These are phyloP conservation scores for Grosmannia huntii DNA, from an alignment of 2,329 filamentous ascomycete species.

Conservation along the genomic window DNA sequence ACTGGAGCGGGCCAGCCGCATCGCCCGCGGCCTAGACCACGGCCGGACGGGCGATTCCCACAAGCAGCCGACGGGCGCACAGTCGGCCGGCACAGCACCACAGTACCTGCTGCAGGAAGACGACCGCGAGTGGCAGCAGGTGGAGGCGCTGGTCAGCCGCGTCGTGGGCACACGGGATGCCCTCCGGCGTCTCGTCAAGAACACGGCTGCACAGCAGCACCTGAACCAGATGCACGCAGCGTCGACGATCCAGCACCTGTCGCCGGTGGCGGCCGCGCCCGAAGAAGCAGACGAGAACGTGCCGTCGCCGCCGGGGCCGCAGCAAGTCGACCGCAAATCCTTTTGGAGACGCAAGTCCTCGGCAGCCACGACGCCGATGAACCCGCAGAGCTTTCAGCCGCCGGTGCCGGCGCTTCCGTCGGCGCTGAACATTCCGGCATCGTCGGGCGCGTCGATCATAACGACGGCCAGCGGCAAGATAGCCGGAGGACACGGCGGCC, in stretches of 20 bases:
- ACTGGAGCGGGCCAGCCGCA: conserved; percentile 66
- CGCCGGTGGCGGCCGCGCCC: conserved; percentile 19
- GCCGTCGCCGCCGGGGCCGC: conserved; percentile 9
- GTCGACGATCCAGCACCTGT: not conserved
- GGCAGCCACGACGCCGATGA: conserved; percentile 24
- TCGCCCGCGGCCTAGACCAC: conserved; percentile 40
- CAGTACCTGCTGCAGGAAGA: conserved; percentile 28
- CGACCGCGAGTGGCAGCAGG: conserved; percentile 73
- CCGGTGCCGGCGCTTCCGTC: conserved; percentile 21
- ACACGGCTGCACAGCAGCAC: conserved; percentile 57
- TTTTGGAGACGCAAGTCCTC: conserved; percentile 92
- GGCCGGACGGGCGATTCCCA: not conserved
- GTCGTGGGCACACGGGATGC: conserved; percentile 83
- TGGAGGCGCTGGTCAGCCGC: conserved; percentile 74
- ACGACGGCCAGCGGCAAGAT: not conserved
- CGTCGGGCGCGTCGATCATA: conserved; percentile 11
- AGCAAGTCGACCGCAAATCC: conserved; percentile 46
- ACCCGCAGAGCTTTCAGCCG: conserved; percentile 25
- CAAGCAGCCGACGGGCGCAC: not conserved
- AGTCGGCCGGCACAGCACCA: not conserved
- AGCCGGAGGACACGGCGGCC: conserved; percentile 12
- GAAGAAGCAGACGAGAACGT: conserved; percentile 39
- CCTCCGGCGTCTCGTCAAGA: conserved; percentile 71
- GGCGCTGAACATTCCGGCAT: conserved; percentile 29
- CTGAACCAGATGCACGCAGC: not conserved